Evolutionary conservation across 1,284 basidiomycete species (phyloP).

Genomic region (Cutaneotrichosporon mucoides): DNA sequence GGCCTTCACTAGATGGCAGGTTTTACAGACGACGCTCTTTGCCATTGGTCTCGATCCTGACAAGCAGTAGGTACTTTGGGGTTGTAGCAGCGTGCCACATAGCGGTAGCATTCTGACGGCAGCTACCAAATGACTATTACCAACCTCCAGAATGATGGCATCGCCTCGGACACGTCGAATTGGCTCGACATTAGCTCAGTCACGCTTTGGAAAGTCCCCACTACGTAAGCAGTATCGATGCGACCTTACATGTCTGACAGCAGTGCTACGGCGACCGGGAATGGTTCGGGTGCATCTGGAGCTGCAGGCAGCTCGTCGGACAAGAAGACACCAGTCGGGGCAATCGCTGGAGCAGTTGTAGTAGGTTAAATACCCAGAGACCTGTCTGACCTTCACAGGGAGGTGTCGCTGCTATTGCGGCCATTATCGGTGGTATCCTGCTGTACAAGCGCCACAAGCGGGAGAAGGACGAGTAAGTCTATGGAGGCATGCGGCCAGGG

Average conservation of each 20-base stretch:
- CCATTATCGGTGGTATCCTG: background rate
- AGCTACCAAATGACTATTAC: background rate
- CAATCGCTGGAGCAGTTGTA: constrained; percentile 1
- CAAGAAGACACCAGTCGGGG: background rate
- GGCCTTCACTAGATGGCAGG: background rate
- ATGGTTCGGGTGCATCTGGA: too few species aligned
- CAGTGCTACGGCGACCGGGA: too few species aligned
- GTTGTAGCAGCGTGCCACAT: too few species aligned
- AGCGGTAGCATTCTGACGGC: too few species aligned
- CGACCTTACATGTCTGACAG: too few species aligned
- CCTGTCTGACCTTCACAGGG: background rate
- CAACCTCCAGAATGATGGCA: background rate
- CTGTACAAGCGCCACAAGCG: background rate
- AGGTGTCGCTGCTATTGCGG: background rate
- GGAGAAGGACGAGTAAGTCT: too few species aligned
- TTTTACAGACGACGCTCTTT: background rate
- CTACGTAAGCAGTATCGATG: background rate
- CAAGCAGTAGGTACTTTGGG: background rate
- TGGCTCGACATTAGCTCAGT: background rate
- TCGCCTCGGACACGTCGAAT: background rate
- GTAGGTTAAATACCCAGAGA: background rate
- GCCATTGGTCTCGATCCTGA: background rate
- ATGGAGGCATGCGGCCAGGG: too few species aligned
- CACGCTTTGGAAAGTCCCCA: background rate
- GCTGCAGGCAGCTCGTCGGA: too few species aligned